Evolutionary conservation across 306 rosid genomes (phyloP).

Genomic region (Medicago arabica): DNA sequence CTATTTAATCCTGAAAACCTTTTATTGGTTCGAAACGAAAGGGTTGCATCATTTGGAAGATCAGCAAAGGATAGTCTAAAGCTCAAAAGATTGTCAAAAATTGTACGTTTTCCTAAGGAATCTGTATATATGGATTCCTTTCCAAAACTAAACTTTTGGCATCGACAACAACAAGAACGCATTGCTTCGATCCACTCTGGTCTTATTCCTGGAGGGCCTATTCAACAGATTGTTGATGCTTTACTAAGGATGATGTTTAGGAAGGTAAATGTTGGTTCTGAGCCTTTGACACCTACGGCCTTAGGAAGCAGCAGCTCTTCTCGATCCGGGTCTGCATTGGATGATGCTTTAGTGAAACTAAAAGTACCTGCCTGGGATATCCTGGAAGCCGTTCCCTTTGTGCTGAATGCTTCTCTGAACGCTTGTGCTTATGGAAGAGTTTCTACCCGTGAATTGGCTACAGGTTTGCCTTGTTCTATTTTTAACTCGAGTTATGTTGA

Average conservation of each 20-base stretch:
- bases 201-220: slow-evolving; percentile 72
- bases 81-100: slow-evolving; percentile 63
- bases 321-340: slow-evolving; percentile 60
- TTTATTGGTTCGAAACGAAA: slow-evolving; percentile 73
- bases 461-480: slow-evolving; percentile 59
- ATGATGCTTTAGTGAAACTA: slow-evolving; percentile 71
- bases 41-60: slow-evolving; percentile 60
- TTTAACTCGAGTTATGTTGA: slow-evolving; percentile 34
- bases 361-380: slow-evolving; percentile 97
- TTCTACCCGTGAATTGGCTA: slow-evolving; percentile 86
- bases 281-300: slow-evolving; percentile 63
- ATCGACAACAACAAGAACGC: slow-evolving; percentile 84
- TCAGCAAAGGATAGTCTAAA: slow-evolving; percentile 60
- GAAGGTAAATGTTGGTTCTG: slow-evolving; percentile 65
- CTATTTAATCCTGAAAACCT: slow-evolving; percentile 82
- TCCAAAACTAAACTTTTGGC: slow-evolving; percentile 84
- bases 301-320: slow-evolving; percentile 72
- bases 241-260: slow-evolving; percentile 74
- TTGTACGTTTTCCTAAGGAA: slow-evolving; percentile 51
- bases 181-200: slow-evolving; percentile 77
- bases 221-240: slow-evolving; percentile 78
- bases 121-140: slow-evolving; percentile 75
- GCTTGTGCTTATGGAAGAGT: slow-evolving; percentile 90
- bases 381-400: slow-evolving; percentile 91
- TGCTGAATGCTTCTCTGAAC: slow-evolving; percentile 88